Conservation (phyloP, 1,284 basidiomycete species). For the Peniophora sp. region DNA sequence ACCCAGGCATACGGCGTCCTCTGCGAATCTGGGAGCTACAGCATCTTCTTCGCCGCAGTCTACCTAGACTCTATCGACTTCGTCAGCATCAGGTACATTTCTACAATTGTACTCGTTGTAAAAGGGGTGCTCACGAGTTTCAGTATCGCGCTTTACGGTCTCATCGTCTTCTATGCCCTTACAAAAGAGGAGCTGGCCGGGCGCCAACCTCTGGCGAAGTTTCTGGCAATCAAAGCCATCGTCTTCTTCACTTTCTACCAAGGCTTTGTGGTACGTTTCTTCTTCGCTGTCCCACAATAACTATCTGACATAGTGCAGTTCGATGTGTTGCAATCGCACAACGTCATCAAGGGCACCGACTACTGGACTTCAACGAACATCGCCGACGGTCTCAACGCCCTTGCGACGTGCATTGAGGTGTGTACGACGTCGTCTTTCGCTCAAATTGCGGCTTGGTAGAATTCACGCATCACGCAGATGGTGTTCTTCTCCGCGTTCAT, state of each 20-base stretch:
- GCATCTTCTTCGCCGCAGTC: conserved; percentile 55
- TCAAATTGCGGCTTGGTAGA: no score
- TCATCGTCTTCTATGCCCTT: conserved; percentile 76
- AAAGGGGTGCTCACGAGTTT: not conserved
- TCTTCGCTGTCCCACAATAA: not conserved
- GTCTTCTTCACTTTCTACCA: conserved; percentile 85
- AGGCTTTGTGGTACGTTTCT: conserved; percentile 50
- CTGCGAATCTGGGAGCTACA: conserved; percentile 56
- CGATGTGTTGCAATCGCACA: conserved; percentile 38
- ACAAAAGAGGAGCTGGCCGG: conserved; percentile 71
- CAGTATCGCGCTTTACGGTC: conserved; percentile 72
- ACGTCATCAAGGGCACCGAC: conserved; percentile 58
- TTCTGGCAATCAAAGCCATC: conserved; percentile 76
- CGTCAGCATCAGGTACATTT: conserved; percentile 63
- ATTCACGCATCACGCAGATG: conserved; percentile 38
- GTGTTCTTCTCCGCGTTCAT: conserved; percentile 72
- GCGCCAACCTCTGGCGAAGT: conserved; percentile 75
- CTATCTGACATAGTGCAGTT: conserved; percentile 34
- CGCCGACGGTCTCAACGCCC: conserved; percentile 74
- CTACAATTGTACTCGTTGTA: not conserved
- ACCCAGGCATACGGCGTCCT: conserved; percentile 61
- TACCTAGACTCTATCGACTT: conserved; percentile 71
- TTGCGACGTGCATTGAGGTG: conserved; percentile 79
- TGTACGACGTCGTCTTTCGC: not conserved
- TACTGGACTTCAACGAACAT: conserved; percentile 80